Evolutionary conservation across 2,329 filamentous ascomycete genomes (phyloP).

Genomic region (Penicillium expansum): DNA sequence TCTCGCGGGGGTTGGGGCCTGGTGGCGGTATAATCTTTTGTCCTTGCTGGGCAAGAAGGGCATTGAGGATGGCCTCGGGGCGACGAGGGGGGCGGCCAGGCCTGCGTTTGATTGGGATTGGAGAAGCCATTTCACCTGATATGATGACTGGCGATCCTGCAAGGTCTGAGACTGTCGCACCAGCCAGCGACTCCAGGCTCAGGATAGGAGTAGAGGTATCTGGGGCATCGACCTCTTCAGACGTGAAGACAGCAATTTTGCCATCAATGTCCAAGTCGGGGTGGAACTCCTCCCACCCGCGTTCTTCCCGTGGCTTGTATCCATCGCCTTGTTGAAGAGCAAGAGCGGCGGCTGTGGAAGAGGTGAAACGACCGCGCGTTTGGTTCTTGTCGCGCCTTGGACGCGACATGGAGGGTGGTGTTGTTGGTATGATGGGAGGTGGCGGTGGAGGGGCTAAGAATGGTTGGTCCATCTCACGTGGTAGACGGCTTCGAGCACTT

Average conservation of each 20-base stretch:
- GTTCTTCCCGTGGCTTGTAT: conserved; percentile 95
- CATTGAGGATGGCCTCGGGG: conserved; percentile 58
- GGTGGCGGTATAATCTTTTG: conserved; percentile 51
- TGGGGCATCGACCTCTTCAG: conserved; percentile 80
- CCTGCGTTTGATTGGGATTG: conserved; percentile 54
- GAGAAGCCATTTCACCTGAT: conserved; percentile 33
- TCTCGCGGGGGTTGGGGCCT: conserved; percentile 50
- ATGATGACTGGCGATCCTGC: conserved; percentile 46
- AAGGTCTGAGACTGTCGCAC: conserved; percentile 23
- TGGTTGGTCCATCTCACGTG: conserved; percentile 44
- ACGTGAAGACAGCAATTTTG: conserved; percentile 72
- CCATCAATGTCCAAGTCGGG: conserved; percentile 88
- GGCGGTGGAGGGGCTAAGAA: conserved; percentile 29
- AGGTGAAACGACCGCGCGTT: conserved; percentile 69
- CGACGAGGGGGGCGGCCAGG: conserved; percentile 65
- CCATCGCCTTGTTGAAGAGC: conserved; percentile 89
- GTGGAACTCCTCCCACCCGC: conserved; percentile 97
- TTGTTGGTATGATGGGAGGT: conserved; percentile 31
- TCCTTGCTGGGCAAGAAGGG: conserved; percentile 58
- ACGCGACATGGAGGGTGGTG: conserved; percentile 39
- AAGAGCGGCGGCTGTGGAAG: conserved; percentile 78
- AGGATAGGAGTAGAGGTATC: conserved; percentile 50
- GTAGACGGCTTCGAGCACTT: conserved; percentile 53
- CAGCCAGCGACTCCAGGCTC: conserved; percentile 30
- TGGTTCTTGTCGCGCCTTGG: conserved; percentile 44